phyloP scores from a whole-genome alignment of 768 basidiomycete genomes.

The Russula brevipes region DNA sequence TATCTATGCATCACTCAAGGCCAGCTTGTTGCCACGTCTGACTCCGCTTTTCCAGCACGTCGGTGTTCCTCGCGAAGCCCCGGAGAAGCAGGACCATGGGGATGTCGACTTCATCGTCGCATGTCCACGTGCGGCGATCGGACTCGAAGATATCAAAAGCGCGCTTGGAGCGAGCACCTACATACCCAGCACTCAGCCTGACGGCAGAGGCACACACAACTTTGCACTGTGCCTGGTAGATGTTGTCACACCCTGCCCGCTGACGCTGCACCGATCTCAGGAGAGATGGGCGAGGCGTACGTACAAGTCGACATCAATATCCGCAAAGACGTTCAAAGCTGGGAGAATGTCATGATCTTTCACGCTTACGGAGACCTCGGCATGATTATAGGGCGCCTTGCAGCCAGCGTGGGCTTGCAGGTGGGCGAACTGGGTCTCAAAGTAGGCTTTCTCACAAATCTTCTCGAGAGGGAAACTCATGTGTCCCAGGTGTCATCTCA shows the following conservation, averaged over 20 bases:
- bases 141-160: constrained; percentile 29
- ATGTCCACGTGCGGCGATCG: constrained; percentile 33
- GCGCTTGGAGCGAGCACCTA: constrained; percentile 40
- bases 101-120: constrained; percentile 67
- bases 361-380: constrained; percentile 67
- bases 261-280: constrained; percentile 22
- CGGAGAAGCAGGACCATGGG: constrained; percentile 60
- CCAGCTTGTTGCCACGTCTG: constrained; percentile 40
- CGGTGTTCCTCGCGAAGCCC: constrained; percentile 55
- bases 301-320: constrained; percentile 62
- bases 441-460: constrained; percentile 33
- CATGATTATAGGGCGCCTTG: constrained; percentile 60
- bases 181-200: constrained; percentile 41
- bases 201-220: constrained; percentile 55
- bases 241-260: constrained; percentile 36
- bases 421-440: constrained; percentile 54
- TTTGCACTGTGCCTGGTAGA: constrained; percentile 48
- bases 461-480: background rate
- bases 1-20: constrained; percentile 50
- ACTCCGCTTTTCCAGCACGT: constrained; percentile 46
- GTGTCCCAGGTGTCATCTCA: constrained; percentile 40
- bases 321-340: constrained; percentile 47
- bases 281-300: constrained; percentile 27
- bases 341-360: constrained; percentile 48
- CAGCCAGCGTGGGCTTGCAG: constrained; percentile 45